Conservation (phyloP, 768 basidiomycete genomes). For the Collybia sp. region DNA sequence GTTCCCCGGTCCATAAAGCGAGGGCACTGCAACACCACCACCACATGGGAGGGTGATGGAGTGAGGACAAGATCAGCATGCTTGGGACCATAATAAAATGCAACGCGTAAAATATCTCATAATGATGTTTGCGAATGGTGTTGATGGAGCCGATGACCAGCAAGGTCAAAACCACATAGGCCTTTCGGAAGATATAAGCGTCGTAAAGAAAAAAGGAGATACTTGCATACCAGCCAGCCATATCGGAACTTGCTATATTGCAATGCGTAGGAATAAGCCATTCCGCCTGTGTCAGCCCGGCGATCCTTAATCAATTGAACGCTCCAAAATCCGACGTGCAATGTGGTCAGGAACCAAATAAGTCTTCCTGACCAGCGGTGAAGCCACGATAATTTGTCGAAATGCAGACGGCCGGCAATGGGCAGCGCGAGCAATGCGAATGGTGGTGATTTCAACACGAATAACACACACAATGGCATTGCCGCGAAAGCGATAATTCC, state of each 20-base stretch:
- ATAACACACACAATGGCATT: constrained; percentile 63
- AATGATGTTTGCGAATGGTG: constrained; percentile 46
- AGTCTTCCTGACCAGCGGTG: constrained; percentile 72
- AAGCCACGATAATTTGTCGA: constrained; percentile 69
- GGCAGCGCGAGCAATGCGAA: constrained; percentile 68
- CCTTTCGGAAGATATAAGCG: constrained; percentile 28
- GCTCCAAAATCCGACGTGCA: constrained; percentile 68
- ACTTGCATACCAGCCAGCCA: constrained; percentile 44
- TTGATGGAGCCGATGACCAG: constrained; percentile 47
- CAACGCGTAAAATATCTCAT: constrained; percentile 61
- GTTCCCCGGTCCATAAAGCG: constrained; percentile 47
- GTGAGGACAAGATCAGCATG: constrained; percentile 54
- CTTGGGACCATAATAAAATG: constrained; percentile 62
- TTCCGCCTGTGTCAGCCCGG: constrained; percentile 32
- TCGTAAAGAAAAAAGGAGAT: not conserved
- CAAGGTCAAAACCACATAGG: constrained; percentile 48
- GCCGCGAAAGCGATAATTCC: constrained; percentile 72
- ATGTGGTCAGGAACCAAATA: constrained; percentile 55
- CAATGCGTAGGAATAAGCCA: constrained; percentile 44
- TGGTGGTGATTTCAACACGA: constrained; percentile 68
- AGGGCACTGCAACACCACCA: constrained; percentile 69
- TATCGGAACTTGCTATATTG: constrained; percentile 57
- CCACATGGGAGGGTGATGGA: constrained; percentile 64
- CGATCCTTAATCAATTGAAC: constrained; percentile 56
- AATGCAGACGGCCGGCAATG: constrained; percentile 53